Conservation (phyloP, 2,329 filamentous ascomycete genomes). For the Phialemonium atrogriseum region DNA sequence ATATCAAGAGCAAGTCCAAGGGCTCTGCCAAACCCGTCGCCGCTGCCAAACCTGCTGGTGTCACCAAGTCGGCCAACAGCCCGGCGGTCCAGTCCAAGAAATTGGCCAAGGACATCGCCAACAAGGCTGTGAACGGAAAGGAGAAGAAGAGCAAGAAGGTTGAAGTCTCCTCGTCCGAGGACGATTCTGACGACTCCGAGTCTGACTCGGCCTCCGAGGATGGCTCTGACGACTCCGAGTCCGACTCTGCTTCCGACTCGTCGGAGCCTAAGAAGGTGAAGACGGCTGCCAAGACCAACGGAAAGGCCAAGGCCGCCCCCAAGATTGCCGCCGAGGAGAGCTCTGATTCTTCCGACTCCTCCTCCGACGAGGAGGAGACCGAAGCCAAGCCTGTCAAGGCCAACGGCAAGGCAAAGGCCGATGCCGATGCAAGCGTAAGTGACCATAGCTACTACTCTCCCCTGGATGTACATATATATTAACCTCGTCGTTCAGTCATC, state of each 20-base stretch:
- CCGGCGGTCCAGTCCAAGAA: constrained; percentile 61
- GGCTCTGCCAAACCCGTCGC: constrained; percentile 9
- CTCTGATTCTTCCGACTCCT: constrained; percentile 21
- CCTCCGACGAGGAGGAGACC: constrained; percentile 18
- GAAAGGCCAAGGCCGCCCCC: constrained; percentile 18
- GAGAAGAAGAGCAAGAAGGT: constrained; percentile 41
- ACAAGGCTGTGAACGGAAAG: constrained; percentile 25
- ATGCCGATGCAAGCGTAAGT: constrained; percentile 22
- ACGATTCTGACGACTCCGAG: constrained; percentile 9
- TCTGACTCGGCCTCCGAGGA: constrained; percentile 25
- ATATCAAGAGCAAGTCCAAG: constrained; percentile 40
- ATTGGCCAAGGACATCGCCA: constrained; percentile 49
- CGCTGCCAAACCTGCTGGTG: constrained; percentile 38
- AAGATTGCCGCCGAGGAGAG: constrained; percentile 22
- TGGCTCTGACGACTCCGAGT: constrained; percentile 25
- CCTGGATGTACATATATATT: no score
- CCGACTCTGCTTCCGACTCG: constrained; percentile 28
- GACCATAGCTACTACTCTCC: not conserved
- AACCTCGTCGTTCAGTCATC: no score
- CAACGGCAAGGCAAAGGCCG: constrained; percentile 24
- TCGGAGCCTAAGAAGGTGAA: constrained; percentile 28
- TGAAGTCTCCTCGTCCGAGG: constrained; percentile 19
- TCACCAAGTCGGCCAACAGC: constrained; percentile 60
- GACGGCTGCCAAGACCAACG: constrained; percentile 14
- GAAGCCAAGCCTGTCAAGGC: constrained; percentile 18